These are phyloP conservation scores for Caryopteris hybrid DNA, from an alignment of 305 asterid genomes.

Conservation along the genomic window DNA sequence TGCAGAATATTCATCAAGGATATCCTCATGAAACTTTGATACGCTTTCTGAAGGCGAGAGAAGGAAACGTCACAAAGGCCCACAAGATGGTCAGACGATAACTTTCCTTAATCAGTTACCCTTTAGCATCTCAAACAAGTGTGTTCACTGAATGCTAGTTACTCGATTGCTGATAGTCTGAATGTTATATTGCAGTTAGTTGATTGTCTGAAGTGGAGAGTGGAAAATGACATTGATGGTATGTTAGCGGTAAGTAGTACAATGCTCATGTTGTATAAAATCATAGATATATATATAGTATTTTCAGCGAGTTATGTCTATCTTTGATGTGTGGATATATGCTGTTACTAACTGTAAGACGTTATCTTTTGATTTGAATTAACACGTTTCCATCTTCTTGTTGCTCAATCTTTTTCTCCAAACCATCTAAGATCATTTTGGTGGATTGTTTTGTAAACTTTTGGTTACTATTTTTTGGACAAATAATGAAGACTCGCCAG, in stretches of 20 bases:
- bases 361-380: background rate
- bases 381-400: background rate
- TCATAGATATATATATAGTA: background rate
- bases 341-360: background rate
- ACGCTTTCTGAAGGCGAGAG: conserved; percentile 73
- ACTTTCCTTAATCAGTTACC: background rate
- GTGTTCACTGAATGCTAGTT: conserved; percentile 9
- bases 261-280: background rate
- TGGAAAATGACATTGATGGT: conserved; percentile 71
- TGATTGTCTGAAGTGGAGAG: conserved; percentile 79
- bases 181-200: conserved; percentile 53
- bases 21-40: conserved; percentile 51
- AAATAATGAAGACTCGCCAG: background rate
- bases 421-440: background rate
- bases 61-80: conserved; percentile 66
- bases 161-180: conserved; percentile 17
- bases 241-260: conserved; percentile 62
- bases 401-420: background rate
- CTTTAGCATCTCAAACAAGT: conserved; percentile 8
- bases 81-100: conserved; percentile 55
- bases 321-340: background rate
- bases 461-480: background rate
- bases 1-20: conserved; percentile 77
- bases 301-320: background rate
- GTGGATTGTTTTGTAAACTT: background rate